phyloP scores from a whole-genome alignment of 352 stramenopile genomes.

The Peronospora belbahrii region DNA sequence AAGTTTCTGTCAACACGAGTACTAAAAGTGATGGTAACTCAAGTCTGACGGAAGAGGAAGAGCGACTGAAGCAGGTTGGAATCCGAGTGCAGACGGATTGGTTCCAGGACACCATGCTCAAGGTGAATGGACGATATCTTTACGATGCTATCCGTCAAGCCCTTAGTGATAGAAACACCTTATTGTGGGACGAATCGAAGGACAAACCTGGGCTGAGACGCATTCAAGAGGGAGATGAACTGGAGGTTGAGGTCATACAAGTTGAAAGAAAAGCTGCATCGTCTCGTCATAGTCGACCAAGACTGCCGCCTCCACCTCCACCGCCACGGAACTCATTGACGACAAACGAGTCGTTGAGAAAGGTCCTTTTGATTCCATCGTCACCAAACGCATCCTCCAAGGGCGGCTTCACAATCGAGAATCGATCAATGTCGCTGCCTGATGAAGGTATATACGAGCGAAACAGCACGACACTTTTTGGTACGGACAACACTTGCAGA shows the following conservation, averaged over 20 bases:
- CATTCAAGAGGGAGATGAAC: conserved; percentile 4
- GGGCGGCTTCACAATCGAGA: conserved; percentile 3
- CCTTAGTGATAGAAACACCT: conserved; percentile 11
- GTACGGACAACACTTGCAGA: conserved; percentile 16
- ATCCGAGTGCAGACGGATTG: conserved; percentile 25
- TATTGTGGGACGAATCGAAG: conserved; percentile 20
- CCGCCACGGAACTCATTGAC: conserved; percentile 1
- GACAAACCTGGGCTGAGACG: conserved; percentile 15
- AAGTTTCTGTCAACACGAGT: conserved; percentile 2
- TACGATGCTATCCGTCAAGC: conserved; percentile 27
- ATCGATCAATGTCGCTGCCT: conserved; percentile 9
- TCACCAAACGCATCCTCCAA: conserved; percentile 11
- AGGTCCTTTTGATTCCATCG: conserved; percentile 2
- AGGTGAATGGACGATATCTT: conserved; percentile 24
- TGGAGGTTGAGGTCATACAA: conserved; percentile 3
- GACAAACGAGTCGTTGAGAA: not conserved
- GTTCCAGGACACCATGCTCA: conserved; percentile 35
- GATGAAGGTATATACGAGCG: conserved; percentile 11
- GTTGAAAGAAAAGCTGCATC: conserved; percentile 3
- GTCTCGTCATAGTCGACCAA: conserved; percentile 7
- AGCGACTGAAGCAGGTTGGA: conserved; percentile 24
- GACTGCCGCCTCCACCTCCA: conserved; percentile 7
- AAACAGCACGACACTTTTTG: conserved; percentile 8
- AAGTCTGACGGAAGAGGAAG: conserved; percentile 9
- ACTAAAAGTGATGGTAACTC: conserved; percentile 7